Percentiles rank a stretch among this genome's conserved stretches.
These are phyloP conservation scores for Ophiostoma triangulosporum DNA, from an alignment of 2,329 filamentous ascomycete genomes.

Conservation along the genomic window DNA sequence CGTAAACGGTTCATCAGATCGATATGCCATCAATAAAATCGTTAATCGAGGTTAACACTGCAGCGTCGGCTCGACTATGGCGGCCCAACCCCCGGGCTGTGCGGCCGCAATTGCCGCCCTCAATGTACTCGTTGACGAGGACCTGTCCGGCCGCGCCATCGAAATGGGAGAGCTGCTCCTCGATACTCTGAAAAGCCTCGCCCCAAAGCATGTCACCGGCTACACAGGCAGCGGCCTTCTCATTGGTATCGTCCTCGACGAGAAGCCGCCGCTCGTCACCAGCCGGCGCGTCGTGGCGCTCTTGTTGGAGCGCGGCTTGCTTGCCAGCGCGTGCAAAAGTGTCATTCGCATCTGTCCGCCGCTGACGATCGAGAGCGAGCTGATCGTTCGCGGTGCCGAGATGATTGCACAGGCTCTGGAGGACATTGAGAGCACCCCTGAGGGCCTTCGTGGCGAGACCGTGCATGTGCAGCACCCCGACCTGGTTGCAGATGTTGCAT, in stretches of 20 bases:
- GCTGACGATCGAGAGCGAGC: neutral
- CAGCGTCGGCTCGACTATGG: neutral
- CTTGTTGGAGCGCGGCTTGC: neutral
- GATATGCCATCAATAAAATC: too few relatives aligned
- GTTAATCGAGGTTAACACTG: neutral
- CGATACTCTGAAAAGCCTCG: neutral
- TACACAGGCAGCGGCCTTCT: neutral
- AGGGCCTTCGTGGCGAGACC: neutral
- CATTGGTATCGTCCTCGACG: neutral
- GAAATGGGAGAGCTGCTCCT: neutral
- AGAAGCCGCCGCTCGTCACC: neutral
- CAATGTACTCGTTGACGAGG: neutral
- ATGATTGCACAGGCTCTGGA: neutral
- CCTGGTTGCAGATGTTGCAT: neutral
- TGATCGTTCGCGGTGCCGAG: neutral
- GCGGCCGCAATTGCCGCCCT: neutral
- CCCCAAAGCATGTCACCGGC: neutral
- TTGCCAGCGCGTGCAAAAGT: neutral
- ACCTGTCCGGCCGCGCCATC: neutral
- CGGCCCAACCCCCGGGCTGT: neutral
- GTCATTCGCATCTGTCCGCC: neutral
- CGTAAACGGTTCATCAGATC: too few relatives aligned
- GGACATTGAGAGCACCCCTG: neutral
- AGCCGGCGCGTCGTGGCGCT: neutral
- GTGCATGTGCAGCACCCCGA: neutral